Conservation (phyloP, 495 filamentous ascomycete species). For the Hyaloscypha variabilis region DNA sequence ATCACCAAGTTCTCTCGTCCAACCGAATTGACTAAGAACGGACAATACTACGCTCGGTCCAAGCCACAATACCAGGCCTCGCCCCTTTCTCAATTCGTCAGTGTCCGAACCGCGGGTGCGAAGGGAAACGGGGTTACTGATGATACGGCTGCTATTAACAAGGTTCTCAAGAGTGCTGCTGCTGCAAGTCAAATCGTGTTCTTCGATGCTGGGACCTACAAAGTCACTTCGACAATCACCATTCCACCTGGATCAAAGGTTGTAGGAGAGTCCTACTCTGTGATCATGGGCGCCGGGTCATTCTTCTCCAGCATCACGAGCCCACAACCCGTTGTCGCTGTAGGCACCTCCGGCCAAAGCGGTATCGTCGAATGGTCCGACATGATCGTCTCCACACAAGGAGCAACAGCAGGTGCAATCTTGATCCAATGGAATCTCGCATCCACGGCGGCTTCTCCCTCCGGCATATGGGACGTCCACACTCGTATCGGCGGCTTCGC, state of each 20-base stretch:
- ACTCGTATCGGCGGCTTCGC: constrained; percentile 71
- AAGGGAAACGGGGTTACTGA: constrained; percentile 56
- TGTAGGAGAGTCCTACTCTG: constrained; percentile 45
- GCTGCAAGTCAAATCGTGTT: constrained; percentile 34
- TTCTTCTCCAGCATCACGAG: constrained; percentile 37
- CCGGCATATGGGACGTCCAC: constrained; percentile 68
- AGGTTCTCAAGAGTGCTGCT: constrained; percentile 14
- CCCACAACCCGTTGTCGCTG: constrained; percentile 42
- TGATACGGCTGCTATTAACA: constrained; percentile 42
- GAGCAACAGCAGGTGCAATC: constrained; percentile 67
- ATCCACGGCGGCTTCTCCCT: constrained; percentile 38
- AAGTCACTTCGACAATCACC: constrained; percentile 47
- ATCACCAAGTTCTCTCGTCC: constrained; percentile 45
- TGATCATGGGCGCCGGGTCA: constrained; percentile 50
- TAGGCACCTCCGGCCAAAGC: constrained; percentile 22
- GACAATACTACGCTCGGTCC: constrained; percentile 36
- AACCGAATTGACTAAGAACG: constrained; percentile 32
- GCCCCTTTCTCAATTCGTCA: constrained; percentile 56
- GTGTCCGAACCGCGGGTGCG: constrained; percentile 51
- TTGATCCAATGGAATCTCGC: constrained; percentile 50
- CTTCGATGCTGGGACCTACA: constrained; percentile 52
- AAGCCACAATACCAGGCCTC: constrained; percentile 62
- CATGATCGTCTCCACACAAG: constrained; percentile 38
- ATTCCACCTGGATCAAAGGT: constrained; percentile 47
- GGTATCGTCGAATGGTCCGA: constrained; percentile 28